Base-by-base conservation (phyloP, 169 alveolate species). In the Condylostoma magnum region DNA sequence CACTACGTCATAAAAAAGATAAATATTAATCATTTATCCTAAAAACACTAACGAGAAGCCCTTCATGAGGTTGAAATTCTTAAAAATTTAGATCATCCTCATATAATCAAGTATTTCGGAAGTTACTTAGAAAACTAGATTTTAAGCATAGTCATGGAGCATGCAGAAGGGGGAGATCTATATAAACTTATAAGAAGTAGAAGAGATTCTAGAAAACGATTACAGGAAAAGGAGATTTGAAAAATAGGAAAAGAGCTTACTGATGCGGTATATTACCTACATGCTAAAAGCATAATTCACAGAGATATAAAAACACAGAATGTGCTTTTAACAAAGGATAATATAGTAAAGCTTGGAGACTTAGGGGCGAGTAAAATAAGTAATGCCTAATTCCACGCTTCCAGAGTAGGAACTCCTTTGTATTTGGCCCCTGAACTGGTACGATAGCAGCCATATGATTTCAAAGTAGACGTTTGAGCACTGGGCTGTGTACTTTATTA, bases 371-470 rank as follows among this genome's bases (percentile, higher is more conserved):
- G 94, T 4, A 89, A 87, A 60, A 85, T 89, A 30, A 84, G 84
- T 27, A 57, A 79, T 41, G 66, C 76, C 12, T 70, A 87, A 18
- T 38, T 83, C 70, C 79, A 89, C 55, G 93, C 82, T 15, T 85
- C 97, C 2, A 55, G 95, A 58, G 94, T 92, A 5, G 97, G 97
- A 3, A 92, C 97, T 5, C 95, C 97, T n/a, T 67, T 92, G 37
- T 92, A 85, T 65, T 60, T 92, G 0, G 82, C 92, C 28, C 97
- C 97, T 15, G 97, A 92, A 73, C 53, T 92, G 31, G 90, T 89
- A 2, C 81, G 87, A 60, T 84, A 86, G 48, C 55, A 87, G 34
- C 95, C 97, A 5, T 92, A 92, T 78, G 94, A 89, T 63, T 85
- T 67, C 66, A 91, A 91, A 77, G 90, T 87, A 25, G 97, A 92